Evolutionary conservation across 495 filamentous ascomycete species (phyloP), one percentile per base, ranked within the genome.

Genomic region (Penicillium ucsense): DNA sequence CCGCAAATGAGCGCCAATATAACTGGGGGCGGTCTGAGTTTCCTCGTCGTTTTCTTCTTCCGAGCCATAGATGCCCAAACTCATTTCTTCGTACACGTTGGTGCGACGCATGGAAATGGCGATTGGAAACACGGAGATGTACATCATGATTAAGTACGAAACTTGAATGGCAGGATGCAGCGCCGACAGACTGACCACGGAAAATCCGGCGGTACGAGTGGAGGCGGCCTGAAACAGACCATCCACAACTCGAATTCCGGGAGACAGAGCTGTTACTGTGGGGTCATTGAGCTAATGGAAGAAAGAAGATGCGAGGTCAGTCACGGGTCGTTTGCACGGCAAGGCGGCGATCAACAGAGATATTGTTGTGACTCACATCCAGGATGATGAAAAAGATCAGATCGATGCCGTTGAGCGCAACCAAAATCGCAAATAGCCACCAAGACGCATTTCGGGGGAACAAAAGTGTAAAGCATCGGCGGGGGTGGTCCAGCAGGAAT

Each of bases 121-220:
- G 55, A 96, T 91, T 29, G 91, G 91, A 56, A 94, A 88, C 36
- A 95, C 87, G 40, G 91, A 95, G 51, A 97, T 97, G 63, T 97
- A 97, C 91, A 97, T 97, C 91, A 97, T 97, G 65, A 97, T 82
- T 66, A 95, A 65, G 70, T 95, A 96, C 11, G 89, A 95, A 4
- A 92, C 86, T 58, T 97, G 91, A 8, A 95, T 88, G 2, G 84
- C 91, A 0, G 91, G 91, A 56, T 96, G 91, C 9, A 97, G 73
- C 0, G 71, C 63, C 5, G 86, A 70, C 28, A 97, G 67, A 50
- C 84, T 85, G 54, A 95, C 77, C 40, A 85, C 83, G 5, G 84
- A 72, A 56, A 94, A 94, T 2, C 91, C 91, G 3, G 91, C 89
- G 3, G 90, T 95, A 52, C 91, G 73, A 0, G 91, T 95, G 8